Evolutionary conservation across 768 basidiomycete genomes (phyloP).

Genomic region (Podaxis sp.): DNA sequence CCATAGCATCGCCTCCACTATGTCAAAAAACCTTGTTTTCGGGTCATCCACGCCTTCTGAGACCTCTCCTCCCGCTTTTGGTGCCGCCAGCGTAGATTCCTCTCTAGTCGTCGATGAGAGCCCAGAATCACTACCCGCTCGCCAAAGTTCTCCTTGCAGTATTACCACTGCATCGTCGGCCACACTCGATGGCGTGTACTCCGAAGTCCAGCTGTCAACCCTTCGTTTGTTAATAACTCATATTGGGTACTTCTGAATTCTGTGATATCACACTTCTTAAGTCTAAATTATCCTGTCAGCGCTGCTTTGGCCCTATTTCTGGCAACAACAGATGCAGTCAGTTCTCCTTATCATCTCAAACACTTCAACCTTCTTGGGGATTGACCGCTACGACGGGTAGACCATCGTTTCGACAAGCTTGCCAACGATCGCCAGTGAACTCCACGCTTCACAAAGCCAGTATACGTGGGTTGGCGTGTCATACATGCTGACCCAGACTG

Average conservation of each 20-base stretch:
- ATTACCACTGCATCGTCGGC: constrained; percentile 26
- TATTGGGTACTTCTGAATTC: constrained; percentile 49
- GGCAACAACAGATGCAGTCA: constrained; percentile 81
- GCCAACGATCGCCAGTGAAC: constrained; percentile 72
- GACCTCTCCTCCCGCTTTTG: neutral
- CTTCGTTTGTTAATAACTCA: constrained; percentile 58
- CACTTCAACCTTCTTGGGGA: neutral
- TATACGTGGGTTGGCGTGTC: constrained; percentile 86
- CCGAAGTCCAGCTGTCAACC: constrained; percentile 39
- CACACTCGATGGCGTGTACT: constrained; percentile 22
- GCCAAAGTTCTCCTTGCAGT: constrained; percentile 21
- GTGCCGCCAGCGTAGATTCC: neutral
- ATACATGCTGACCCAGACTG: constrained; percentile 84
- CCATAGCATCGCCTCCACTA: neutral
- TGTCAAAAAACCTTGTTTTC: neutral
- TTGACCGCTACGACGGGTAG: constrained; percentile 19
- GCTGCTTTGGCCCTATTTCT: constrained; percentile 79
- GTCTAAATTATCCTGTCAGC: constrained; percentile 29
- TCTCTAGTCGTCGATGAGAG: neutral
- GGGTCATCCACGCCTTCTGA: neutral
- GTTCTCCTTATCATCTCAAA: constrained; percentile 19
- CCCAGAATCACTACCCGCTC: neutral
- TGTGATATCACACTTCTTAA: constrained; percentile 10
- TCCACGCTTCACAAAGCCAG: constrained; percentile 62
- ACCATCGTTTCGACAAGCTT: constrained; percentile 79